phyloP scores from a whole-genome alignment of 441 rosid species.

The Populus tomentosa region DNA sequence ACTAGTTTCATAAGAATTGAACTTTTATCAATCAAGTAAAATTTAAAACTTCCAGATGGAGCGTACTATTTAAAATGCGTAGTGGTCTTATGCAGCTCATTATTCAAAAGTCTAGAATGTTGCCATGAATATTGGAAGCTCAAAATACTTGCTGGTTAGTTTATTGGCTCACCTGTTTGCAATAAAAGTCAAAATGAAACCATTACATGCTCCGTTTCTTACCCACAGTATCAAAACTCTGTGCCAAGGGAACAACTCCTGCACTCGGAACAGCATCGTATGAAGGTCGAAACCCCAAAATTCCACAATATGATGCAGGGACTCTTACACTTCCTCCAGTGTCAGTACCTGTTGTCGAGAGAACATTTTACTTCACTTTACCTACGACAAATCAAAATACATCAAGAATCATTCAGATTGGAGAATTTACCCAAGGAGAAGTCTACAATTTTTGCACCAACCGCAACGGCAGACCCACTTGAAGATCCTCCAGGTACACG shows the following conservation, averaged over 20 bases:
- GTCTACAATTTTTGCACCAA: conserved; percentile 76
- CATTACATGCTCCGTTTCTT: conserved; percentile 15
- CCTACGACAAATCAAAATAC: not conserved
- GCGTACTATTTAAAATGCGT: not conserved
- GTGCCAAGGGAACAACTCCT: conserved; percentile 87
- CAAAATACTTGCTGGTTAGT: not conserved
- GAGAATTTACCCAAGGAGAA: conserved; percentile 66
- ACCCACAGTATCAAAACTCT: conserved; percentile 95
- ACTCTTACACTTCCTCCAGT: conserved; percentile 93
- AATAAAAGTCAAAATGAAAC: not conserved
- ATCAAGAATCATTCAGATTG: not conserved
- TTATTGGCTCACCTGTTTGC: not conserved
- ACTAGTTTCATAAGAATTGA: not conserved
- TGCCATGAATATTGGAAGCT: not conserved
- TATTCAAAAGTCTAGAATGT: not conserved
- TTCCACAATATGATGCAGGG: conserved; percentile 84
- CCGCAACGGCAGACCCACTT: conserved; percentile 96
- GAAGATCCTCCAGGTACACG: conserved; percentile 98
- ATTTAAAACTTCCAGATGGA: not conserved
- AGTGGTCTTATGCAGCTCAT: not conserved
- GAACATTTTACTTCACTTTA: conserved; percentile 8
- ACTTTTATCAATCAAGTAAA: not conserved
- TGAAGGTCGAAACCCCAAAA: conserved; percentile 70
- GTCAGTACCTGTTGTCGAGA: conserved; percentile 56
- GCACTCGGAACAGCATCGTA: conserved; percentile 43